Evolutionary conservation across 352 stramenopile genomes (phyloP).

Genomic region (Phytophthora tubulina): DNA sequence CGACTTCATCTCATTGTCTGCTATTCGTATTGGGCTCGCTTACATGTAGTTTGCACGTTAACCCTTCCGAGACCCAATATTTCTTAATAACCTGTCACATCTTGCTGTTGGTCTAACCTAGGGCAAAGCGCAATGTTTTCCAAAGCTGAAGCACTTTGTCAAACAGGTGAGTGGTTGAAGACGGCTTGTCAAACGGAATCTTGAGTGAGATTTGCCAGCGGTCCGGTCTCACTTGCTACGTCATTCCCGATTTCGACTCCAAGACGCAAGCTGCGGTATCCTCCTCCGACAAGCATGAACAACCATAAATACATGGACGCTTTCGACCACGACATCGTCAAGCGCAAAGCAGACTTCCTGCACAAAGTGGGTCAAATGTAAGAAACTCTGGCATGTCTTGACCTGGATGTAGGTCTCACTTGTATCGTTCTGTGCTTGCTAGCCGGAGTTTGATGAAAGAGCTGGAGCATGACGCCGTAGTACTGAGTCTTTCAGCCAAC

Average conservation of each 20-base stretch:
- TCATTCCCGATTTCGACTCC: slow-evolving; percentile 24
- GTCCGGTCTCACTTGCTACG: slow-evolving; percentile 8
- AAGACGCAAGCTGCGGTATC: background rate
- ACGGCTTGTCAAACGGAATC: slow-evolving; percentile 28
- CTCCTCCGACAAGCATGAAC: slow-evolving; percentile 51
- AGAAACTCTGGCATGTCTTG: slow-evolving; percentile 19
- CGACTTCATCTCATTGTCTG: no score
- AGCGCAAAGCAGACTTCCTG: slow-evolving; percentile 58
- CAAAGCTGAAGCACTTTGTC: slow-evolving; percentile 1
- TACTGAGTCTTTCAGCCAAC: slow-evolving; percentile 71
- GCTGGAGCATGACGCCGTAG: slow-evolving; percentile 51
- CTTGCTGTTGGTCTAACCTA: background rate
- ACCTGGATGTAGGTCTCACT: slow-evolving; percentile 7
- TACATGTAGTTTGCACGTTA: no score
- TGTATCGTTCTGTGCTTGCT: background rate
- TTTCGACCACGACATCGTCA: slow-evolving; percentile 54
- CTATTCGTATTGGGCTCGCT: no score
- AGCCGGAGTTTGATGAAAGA: slow-evolving; percentile 60
- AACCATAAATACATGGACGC: slow-evolving; percentile 67
- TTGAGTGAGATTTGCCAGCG: slow-evolving; percentile 26
- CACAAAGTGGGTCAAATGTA: slow-evolving; percentile 62
- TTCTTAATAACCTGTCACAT: no score
- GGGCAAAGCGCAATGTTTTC: background rate
- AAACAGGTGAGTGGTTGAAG: slow-evolving; percentile 38
- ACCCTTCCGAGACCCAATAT: no score